Base-by-base conservation (phyloP, 306 rosid genomes). In the Cucurbita maxima region DNA sequence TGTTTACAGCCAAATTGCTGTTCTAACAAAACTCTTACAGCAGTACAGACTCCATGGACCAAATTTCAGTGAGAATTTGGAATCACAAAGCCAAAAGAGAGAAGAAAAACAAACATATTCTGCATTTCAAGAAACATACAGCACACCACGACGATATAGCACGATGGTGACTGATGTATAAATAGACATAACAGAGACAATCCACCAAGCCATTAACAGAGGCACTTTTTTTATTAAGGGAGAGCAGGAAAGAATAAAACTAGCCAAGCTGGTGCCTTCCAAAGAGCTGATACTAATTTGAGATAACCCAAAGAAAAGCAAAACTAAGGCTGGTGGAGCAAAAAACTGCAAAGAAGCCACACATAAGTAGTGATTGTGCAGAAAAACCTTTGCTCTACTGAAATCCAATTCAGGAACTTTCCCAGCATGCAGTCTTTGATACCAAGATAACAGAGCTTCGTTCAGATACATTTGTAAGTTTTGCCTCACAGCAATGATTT, bases 161-260 rank as follows among this genome's bases (percentile, higher is more conserved):
- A 82, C 20, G 79, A 91, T 75, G 78, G 81, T 84, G 66, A 50
- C 86, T 3, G 88, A 94, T 59, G 87, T 81, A 74, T 83, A 87
- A 74, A 87, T 51, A 15, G 90, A 81, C 88, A 81, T 80, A 51
- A 94, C 81, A 79, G 84, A 88, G 54, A 78, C 74, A 72, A 87
- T 84, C 99, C 99, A 94, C 97, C 97, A 94, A 67, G 96, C 97
- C 88, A 89, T 75, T 77, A 90, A 89, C 78, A 91, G 71, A 52
- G 87, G 81, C 64, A 77, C 81, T 75, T 88, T 88, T 61, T 78
- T 84, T 71, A 83, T 64, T 58, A 87, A 81, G 44, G 79, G 75
- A 70, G 87, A 82, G 79, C 88, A 82, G 72, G 92, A 85, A 54
- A 84, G 63, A 11, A 84, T 41, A 61, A 79, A 63, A 83, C 79